Conservation (phyloP, 1,139 yeast genomes). For the Saccharomyces hybrid region DNA sequence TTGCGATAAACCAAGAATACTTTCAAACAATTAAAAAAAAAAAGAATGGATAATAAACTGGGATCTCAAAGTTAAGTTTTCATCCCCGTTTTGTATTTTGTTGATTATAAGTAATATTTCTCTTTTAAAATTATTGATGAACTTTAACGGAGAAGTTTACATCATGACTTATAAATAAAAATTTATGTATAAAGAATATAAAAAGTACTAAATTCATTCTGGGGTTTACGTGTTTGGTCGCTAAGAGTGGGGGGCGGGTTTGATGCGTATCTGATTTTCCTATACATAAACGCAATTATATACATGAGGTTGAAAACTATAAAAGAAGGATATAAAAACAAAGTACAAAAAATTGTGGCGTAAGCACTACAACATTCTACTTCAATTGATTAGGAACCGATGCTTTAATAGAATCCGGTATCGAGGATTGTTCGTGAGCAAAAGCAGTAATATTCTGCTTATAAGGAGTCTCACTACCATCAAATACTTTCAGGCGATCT, state of each 20-base stretch:
- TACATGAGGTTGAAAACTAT: not conserved
- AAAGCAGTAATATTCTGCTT: conserved; percentile 74
- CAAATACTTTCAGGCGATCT: conserved; percentile 78
- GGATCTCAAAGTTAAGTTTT: not conserved
- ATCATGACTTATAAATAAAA: not conserved
- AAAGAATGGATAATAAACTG: not conserved
- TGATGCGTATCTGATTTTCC: too few relatives aligned
- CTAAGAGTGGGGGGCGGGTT: too few relatives aligned
- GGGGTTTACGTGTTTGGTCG: too few relatives aligned
- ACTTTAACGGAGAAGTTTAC: not conserved
- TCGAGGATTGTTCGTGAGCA: conserved; percentile 66
- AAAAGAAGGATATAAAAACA: not conserved
- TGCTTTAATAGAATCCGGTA: conserved; percentile 26
- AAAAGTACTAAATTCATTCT: not conserved
- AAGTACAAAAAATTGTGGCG: not conserved
- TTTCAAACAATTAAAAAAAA: not conserved
- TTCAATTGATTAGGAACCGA: conserved; percentile 9
- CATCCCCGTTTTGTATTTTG: not conserved
- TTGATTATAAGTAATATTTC: not conserved
- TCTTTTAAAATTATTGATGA: not conserved
- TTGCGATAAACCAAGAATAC: not conserved
- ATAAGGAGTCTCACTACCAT: conserved; percentile 85
- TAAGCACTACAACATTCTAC: conserved; percentile 7
- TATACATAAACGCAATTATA: not conserved
- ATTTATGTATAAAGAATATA: not conserved